These are phyloP conservation scores for Epipyxis sp. DNA, from an alignment of 108 stramenopile genomes.

Conservation along the genomic window DNA sequence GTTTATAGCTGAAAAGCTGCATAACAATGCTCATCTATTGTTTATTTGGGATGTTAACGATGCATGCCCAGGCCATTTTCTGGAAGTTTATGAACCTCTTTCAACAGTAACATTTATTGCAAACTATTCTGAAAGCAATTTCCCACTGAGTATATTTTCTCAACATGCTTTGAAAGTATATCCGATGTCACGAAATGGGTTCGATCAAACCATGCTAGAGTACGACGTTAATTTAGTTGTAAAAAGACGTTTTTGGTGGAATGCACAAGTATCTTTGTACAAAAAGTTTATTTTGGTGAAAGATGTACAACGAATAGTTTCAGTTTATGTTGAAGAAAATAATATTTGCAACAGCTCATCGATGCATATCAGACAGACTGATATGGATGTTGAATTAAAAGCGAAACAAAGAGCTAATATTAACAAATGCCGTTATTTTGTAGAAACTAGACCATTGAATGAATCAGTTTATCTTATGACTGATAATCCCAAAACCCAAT, in stretches of 20 bases:
- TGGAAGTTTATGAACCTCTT: neutral
- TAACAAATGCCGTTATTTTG: neutral
- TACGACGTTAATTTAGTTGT: neutral
- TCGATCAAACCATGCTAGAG: neutral
- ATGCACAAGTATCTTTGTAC: neutral
- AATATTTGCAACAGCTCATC: neutral
- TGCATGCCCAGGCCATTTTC: conserved; percentile 5
- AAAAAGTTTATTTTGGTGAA: neutral
- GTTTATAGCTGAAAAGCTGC: neutral
- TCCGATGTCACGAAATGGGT: neutral
- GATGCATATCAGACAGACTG: conserved; percentile 1
- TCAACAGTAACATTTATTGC: neutral
- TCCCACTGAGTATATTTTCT: neutral
- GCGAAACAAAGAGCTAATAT: neutral
- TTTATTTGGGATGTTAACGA: neutral
- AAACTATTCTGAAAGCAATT: neutral
- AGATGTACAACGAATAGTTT: no score
- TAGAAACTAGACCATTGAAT: neutral
- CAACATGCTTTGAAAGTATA: neutral
- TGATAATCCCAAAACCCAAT: neutral
- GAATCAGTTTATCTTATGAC: conserved; percentile 1
- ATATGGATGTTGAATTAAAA: neutral
- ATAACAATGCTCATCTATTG: neutral
- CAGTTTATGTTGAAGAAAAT: neutral
- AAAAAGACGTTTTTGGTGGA: neutral